Evolutionary conservation across 1,284 basidiomycete species (phyloP).

Genomic region (Tilletia walkeri): DNA sequence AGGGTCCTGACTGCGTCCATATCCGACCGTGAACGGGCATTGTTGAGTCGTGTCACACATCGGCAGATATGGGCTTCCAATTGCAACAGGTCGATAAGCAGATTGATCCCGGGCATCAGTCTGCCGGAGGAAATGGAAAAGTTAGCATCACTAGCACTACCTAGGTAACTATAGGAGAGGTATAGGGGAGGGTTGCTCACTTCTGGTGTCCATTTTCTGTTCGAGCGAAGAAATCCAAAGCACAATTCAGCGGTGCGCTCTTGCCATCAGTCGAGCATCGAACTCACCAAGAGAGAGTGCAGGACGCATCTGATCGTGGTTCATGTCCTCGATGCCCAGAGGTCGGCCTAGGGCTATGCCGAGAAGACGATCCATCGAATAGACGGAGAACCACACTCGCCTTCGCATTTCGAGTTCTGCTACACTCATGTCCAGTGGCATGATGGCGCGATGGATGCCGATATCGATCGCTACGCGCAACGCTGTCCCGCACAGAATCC

Average conservation of each 20-base stretch:
- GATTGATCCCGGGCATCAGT: conserved; percentile 10
- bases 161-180: no score
- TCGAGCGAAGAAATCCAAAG: conserved; percentile 16
- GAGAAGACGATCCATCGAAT: conserved; percentile 22
- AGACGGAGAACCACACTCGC: conserved; percentile 23
- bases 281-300: not conserved
- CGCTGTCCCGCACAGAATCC: conserved; percentile 21
- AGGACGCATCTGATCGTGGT: conserved; percentile 18
- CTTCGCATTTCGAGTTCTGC: conserved; percentile 15
- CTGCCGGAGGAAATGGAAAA: not conserved
- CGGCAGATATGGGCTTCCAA: conserved; percentile 10
- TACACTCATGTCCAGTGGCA: not conserved
- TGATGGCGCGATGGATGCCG: conserved; percentile 21
- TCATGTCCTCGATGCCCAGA: conserved; percentile 19
- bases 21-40: not conserved
- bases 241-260: not conserved
- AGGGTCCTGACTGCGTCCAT: not conserved
- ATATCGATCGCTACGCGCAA: conserved; percentile 20
- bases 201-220: not conserved
- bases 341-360: conserved; percentile 20
- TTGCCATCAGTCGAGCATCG: not conserved
- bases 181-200: no score
- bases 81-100: conserved; percentile 11
- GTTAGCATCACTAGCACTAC: no score
- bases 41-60: conserved; percentile 13